phyloP scores from a whole-genome alignment of 257 asterid genomes.

The Nicotiana sylvestris region DNA sequence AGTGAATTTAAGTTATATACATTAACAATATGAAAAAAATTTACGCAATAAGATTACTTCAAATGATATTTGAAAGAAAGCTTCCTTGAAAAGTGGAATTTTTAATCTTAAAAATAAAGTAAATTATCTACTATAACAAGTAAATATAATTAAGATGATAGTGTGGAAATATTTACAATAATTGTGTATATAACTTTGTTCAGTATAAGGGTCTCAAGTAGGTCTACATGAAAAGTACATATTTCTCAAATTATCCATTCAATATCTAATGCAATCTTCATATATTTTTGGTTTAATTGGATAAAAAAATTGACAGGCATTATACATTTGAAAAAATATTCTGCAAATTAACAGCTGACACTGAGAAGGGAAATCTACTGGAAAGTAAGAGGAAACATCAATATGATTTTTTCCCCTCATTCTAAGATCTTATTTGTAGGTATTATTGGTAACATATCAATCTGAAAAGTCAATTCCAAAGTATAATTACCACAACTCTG shows the following conservation, averaged over 20 bases:
- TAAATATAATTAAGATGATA: no score
- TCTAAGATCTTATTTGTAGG: constrained; percentile 36
- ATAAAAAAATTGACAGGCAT: background rate
- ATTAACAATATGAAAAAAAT: no score
- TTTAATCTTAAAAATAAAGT: no score
- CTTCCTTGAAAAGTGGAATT: no score
- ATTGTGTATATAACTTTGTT: no score
- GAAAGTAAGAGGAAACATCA: constrained; percentile 33
- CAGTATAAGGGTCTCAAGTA: background rate
- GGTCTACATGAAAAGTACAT: background rate
- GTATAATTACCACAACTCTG: constrained; percentile 22
- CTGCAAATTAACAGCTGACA: background rate
- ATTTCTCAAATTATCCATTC: background rate
- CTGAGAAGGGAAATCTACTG: background rate
- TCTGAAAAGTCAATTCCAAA: constrained; percentile 32
- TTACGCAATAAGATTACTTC: no score
- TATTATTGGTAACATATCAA: constrained; percentile 19
- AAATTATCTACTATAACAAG: no score
- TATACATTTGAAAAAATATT: background rate
- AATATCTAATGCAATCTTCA: constrained; percentile 8
- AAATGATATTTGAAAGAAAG: no score
- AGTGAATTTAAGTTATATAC: no score
- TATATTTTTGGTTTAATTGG: background rate
- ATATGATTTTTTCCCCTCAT: constrained; percentile 23
- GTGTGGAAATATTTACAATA: no score